Conservation (phyloP, 305 asterid genomes). For the Solanum hybrid region DNA sequence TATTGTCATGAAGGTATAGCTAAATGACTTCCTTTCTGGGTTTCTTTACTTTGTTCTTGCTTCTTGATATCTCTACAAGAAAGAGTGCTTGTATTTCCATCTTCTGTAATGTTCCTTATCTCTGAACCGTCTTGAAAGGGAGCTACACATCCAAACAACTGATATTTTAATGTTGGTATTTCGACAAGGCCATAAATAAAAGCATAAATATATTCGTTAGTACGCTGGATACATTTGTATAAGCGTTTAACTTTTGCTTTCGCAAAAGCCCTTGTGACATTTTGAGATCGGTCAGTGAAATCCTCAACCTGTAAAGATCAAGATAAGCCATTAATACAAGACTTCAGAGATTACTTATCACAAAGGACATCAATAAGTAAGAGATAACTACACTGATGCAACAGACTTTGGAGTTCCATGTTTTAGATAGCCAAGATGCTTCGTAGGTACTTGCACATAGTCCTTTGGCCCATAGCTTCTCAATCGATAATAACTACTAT, state of each 20-base stretch:
- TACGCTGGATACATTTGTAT: conserved; percentile 46
- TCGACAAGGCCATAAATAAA: conserved; percentile 53
- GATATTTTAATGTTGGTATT: conserved; percentile 5
- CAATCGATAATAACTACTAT: conserved; percentile 75
- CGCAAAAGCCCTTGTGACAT: conserved; percentile 84
- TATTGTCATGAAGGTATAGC: neutral
- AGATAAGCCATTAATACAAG: neutral
- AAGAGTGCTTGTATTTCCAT: neutral
- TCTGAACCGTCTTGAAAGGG: no score
- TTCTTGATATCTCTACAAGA: neutral
- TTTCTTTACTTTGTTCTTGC: neutral
- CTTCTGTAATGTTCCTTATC: no score
- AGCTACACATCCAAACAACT: no score
- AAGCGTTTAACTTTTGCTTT: conserved; percentile 50
- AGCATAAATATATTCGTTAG: conserved; percentile 31
- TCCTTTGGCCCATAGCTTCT: conserved; percentile 84
- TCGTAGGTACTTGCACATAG: conserved; percentile 65
- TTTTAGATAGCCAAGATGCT: conserved; percentile 72
- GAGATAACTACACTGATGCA: conserved; percentile 50
- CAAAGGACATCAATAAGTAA: neutral
- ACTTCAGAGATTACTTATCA: conserved; percentile 1
- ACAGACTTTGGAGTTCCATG: conserved; percentile 77
- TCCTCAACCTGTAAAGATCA: conserved; percentile 62
- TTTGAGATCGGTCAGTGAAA: conserved; percentile 72
- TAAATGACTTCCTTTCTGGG: neutral